These are phyloP conservation scores for Tuber umbilicatum DNA, from an alignment of 495 filamentous ascomycete genomes.

Conservation along the genomic window DNA sequence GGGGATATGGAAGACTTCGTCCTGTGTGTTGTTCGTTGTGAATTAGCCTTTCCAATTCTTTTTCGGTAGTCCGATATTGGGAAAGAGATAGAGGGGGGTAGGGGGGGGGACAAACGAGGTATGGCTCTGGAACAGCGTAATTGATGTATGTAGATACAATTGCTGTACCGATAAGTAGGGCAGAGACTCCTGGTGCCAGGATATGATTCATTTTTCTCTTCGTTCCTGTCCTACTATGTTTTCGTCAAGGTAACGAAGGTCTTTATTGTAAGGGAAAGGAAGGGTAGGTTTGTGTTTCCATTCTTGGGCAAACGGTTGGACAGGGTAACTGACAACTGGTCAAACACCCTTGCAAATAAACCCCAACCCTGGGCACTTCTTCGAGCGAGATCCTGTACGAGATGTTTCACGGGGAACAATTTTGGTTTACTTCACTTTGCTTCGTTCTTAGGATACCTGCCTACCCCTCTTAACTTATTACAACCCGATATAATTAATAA, in stretches of 20 bases:
- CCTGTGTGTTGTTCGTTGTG: slow-evolving; percentile 48
- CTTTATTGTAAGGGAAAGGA: neutral
- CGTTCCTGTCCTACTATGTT: neutral
- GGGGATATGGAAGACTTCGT: slow-evolving; percentile 91
- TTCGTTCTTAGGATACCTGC: neutral
- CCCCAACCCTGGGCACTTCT: neutral
- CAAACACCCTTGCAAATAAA: neutral
- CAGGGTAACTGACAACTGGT: slow-evolving; percentile 1
- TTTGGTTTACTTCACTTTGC: neutral
- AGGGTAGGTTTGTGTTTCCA: neutral
- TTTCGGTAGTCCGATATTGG: neutral
- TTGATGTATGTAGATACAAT: slow-evolving; percentile 29
- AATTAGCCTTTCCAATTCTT: slow-evolving; percentile 3
- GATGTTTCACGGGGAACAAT: neutral
- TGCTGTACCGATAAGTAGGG: slow-evolving; percentile 24
- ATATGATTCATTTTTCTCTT: neutral
- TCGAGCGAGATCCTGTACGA: neutral
- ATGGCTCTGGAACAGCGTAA: slow-evolving; percentile 62
- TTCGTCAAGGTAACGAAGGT: neutral
- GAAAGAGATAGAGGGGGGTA: neutral
- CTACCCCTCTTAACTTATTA: neutral
- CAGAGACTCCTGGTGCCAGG: slow-evolving; percentile 23
- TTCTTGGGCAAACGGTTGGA: neutral
- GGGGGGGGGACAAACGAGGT: slow-evolving; percentile 55
- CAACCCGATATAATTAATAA: neutral